Evolutionary conservation across 352 stramenopile species (phyloP).

Genomic region (Pythium coloratum): DNA sequence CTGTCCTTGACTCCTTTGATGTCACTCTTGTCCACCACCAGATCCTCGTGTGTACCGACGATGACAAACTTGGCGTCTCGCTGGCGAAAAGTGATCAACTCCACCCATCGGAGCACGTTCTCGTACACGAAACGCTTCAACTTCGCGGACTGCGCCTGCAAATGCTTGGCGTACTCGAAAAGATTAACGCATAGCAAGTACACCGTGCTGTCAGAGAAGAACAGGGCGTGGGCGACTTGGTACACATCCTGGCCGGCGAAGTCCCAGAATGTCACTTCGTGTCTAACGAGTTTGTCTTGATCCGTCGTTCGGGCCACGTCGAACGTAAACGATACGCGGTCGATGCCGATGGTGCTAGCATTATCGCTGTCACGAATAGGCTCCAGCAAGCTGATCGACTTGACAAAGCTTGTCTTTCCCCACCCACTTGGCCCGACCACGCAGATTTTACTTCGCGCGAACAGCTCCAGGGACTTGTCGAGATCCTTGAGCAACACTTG

Average conservation of each 20-base stretch:
- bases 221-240: slow-evolving; percentile 4
- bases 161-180: background rate
- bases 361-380: slow-evolving; percentile 8
- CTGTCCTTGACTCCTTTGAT: too few relatives aligned
- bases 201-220: slow-evolving; percentile 5
- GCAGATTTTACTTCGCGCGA: slow-evolving; percentile 23
- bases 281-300: background rate
- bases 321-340: slow-evolving; percentile 27
- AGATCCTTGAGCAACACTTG: slow-evolving; percentile 4
- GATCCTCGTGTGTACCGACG: slow-evolving; percentile 11
- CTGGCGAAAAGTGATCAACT: background rate
- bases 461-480: background rate
- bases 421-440: slow-evolving; percentile 21
- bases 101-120: slow-evolving; percentile 10
- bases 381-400: slow-evolving; percentile 17
- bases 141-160: too few relatives aligned
- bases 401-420: slow-evolving; percentile 34
- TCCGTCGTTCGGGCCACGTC: too few relatives aligned
- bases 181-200: slow-evolving; percentile 7
- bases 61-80: slow-evolving; percentile 13
- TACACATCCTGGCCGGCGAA: too few relatives aligned
- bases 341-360: slow-evolving; percentile 28
- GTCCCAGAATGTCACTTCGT: background rate
- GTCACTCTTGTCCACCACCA: background rate
- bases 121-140: background rate